phyloP scores from a whole-genome alignment of 2,329 filamentous ascomycete species.

The Penicillium sp. region DNA sequence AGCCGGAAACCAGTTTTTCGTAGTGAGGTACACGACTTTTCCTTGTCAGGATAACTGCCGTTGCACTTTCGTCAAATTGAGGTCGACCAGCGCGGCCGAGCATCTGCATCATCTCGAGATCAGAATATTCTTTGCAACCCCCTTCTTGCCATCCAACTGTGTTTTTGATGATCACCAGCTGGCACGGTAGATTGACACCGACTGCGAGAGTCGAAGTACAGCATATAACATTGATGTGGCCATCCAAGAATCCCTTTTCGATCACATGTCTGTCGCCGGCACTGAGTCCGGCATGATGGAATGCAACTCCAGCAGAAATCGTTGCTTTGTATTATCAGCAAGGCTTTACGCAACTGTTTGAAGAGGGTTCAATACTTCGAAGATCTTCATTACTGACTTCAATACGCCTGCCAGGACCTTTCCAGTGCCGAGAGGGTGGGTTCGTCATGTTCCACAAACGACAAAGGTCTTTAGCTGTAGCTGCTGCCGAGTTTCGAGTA shows the following conservation, averaged over 20 bases:
- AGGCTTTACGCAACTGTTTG: not conserved
- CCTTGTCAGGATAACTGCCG: slow-evolving; percentile 76
- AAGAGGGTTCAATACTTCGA: slow-evolving; percentile 43
- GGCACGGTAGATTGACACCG: slow-evolving; percentile 78
- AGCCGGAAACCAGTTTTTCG: slow-evolving; percentile 69
- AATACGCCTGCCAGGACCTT: slow-evolving; percentile 52
- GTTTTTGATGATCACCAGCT: slow-evolving; percentile 79
- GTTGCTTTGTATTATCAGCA: slow-evolving; percentile 37
- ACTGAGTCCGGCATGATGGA: slow-evolving; percentile 77
- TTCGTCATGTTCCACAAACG: slow-evolving; percentile 60
- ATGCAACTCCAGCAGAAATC: slow-evolving; percentile 64
- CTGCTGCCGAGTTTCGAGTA: slow-evolving; percentile 67
- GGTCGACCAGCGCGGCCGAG: slow-evolving; percentile 78
- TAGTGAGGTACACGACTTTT: slow-evolving; percentile 64
- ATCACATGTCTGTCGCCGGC: slow-evolving; percentile 62
- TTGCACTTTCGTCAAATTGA: slow-evolving; percentile 74
- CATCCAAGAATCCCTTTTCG: slow-evolving; percentile 66
- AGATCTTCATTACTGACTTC: slow-evolving; percentile 60
- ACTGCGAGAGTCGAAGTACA: slow-evolving; percentile 83
- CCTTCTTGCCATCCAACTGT: slow-evolving; percentile 65
- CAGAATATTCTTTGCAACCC: slow-evolving; percentile 68
- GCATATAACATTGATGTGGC: slow-evolving; percentile 76
- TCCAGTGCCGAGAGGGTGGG: slow-evolving; percentile 61
- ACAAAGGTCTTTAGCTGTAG: slow-evolving; percentile 66
- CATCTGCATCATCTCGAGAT: slow-evolving; percentile 89